Base-by-base conservation (phyloP, 1,284 basidiomycete species). In the Pseudozyma thailandica region DNA sequence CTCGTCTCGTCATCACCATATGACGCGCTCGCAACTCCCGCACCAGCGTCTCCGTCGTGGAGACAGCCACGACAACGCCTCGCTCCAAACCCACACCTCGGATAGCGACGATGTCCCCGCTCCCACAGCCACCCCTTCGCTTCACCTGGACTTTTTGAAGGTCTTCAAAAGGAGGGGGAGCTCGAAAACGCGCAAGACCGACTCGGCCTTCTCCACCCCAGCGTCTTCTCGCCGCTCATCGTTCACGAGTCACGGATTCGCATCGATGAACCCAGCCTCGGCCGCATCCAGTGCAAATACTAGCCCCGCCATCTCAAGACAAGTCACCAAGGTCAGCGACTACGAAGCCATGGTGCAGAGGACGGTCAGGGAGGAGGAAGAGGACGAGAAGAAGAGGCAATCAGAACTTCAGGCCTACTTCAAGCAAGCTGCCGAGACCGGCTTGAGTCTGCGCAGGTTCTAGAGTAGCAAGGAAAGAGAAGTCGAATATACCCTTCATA, bases 151-250 rank as follows among this genome's bases (percentile, higher is more conserved):
- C 42, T 51, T 66, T 15, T 49, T 65, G 31, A 50, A 48, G 3
- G 27, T 55, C 9, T 66, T 57, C 44, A 61, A 58, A n/a, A 54
- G 58, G 18, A 55, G 33, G 13, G 5, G 48, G 2, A 46, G 48
- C 16, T 42, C 39, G 8, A 57, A 56, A 18, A 35, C 35, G 6
- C 25, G 30, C 44, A 30, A 46, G 3, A 46, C 62, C 6, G 55
- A 72, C 42, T 72, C 69, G 21, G 48, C 48, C 12, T 50, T 64
- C 26, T 60, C 61, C 28, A 62, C 69, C 26, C 69, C 69, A 4
- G 54, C 62, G 3, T 45, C 38, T 13, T 66, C 69, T 13, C 50
- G 62, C 30, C 57, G 62, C 6, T 65, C 62, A 0, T 72, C 69
- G 5, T 65, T 72, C 50, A 64, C 54, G 23, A 42, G 55, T 33